Conservation (phyloP, 441 rosid species). For the Gossypium schwendimanii region DNA sequence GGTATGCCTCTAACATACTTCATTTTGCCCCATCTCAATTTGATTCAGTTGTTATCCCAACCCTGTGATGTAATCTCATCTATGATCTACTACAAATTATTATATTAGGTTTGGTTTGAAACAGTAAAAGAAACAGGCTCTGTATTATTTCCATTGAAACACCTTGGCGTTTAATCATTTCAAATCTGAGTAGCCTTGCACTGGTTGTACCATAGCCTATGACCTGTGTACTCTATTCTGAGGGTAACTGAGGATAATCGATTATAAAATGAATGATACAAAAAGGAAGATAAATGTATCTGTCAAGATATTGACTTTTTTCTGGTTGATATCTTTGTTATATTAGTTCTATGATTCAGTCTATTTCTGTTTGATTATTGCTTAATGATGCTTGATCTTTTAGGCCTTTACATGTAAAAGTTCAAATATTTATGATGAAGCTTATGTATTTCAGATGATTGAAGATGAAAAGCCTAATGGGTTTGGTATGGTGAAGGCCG, state of each 20-base stretch:
- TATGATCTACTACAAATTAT: not conserved
- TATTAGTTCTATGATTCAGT: not conserved
- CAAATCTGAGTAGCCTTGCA: not conserved
- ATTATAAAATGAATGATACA: not conserved
- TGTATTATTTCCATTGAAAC: not conserved
- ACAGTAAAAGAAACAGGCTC: not conserved
- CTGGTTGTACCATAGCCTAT: not conserved
- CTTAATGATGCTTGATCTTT: constrained; percentile 1
- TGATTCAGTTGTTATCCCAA: not conserved
- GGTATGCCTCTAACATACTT: not conserved
- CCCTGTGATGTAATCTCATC: not conserved
- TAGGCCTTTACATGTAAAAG: not conserved
- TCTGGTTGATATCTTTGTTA: not conserved
- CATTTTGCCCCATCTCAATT: not conserved
- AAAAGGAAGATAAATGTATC: not conserved
- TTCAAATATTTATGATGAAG: constrained; percentile 1
- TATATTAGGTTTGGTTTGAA: not conserved
- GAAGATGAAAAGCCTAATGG: constrained; percentile 35
- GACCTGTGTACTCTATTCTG: not conserved
- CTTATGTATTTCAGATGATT: constrained; percentile 37
- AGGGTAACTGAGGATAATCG: not conserved
- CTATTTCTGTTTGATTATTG: not conserved
- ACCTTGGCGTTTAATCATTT: not conserved
- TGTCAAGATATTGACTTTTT: not conserved
- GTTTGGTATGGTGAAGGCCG: constrained; percentile 23